Percentiles rank a stretch among this genome's conserved stretches.
phyloP scores from a whole-genome alignment of 495 filamentous ascomycete species.

The Chaetomium cochliodes region DNA sequence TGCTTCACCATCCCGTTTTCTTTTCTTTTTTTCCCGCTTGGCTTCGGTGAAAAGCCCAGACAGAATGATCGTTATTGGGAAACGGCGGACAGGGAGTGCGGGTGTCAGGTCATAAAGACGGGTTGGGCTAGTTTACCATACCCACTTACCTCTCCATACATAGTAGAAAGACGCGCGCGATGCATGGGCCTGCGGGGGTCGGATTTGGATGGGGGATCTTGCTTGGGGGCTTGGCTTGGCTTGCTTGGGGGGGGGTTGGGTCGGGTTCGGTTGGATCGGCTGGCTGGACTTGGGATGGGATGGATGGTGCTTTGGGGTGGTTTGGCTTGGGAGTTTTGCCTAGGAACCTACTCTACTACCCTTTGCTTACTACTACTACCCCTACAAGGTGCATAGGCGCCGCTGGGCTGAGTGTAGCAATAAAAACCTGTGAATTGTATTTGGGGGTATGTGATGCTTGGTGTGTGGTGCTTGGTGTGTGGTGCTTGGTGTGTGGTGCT shows the following conservation, averaged over 20 bases:
- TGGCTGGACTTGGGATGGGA: neutral
- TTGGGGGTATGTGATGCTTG: too few relatives aligned
- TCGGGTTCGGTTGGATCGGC: neutral
- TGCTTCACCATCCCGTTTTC: too few relatives aligned
- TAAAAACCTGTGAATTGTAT: neutral
- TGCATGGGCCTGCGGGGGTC: neutral
- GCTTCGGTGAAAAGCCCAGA: slow-evolving; percentile 1
- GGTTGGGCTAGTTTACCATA: neutral
- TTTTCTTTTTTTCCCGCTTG: neutral
- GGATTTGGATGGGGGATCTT: neutral
- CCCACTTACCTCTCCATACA: too few relatives aligned
- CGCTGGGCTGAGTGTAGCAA: neutral
- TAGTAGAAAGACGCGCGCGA: slow-evolving; percentile 5
- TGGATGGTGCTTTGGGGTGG: neutral
- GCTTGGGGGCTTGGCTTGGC: too few relatives aligned
- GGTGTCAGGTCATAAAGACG: neutral
- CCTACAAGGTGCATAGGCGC: neutral
- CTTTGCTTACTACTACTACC: neutral
- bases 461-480: neutral
- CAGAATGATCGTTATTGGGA: neutral
- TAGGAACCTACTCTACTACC: neutral
- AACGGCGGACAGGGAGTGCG: too few relatives aligned
- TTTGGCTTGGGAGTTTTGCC: neutral
- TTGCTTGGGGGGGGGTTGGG: neutral
- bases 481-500: too few relatives aligned